These are phyloP conservation scores for Onygenales sp. DNA, from an alignment of 2,329 filamentous ascomycete genomes.

Conservation along the genomic window DNA sequence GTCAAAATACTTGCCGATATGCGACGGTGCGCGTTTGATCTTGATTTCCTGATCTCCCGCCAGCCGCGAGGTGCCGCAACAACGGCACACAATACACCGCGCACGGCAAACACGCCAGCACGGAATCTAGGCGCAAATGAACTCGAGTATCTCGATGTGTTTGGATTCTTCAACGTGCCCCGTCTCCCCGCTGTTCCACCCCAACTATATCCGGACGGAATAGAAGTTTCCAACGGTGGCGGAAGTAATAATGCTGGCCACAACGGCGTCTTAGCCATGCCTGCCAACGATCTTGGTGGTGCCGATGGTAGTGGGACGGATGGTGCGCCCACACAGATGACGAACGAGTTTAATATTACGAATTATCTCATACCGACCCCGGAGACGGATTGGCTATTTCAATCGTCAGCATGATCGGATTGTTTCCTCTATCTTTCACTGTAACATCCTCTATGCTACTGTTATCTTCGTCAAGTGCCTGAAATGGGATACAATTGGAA, in stretches of 20 bases:
- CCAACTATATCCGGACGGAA: background rate
- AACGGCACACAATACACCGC: slow-evolving; percentile 12
- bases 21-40: slow-evolving; percentile 79
- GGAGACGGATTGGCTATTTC: slow-evolving; percentile 37
- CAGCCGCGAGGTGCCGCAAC: slow-evolving; percentile 48
- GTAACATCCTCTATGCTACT: too few relatives aligned
- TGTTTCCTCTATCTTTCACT: too few relatives aligned
- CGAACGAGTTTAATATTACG: slow-evolving; percentile 35
- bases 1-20: slow-evolving; percentile 86
- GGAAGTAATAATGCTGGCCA: background rate
- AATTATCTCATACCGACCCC: slow-evolving; percentile 38
- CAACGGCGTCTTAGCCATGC: background rate
- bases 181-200: slow-evolving; percentile 46
- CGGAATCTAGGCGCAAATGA: slow-evolving; percentile 67
- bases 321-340: background rate
- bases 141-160: slow-evolving; percentile 83
- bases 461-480: too few relatives aligned
- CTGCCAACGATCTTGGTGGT: background rate
- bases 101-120: slow-evolving; percentile 29
- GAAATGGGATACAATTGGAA: too few relatives aligned
- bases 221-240: background rate
- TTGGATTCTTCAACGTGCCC: slow-evolving; percentile 91
- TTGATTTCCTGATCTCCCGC: slow-evolving; percentile 79
- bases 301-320: background rate
- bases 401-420: background rate